Percentiles rank a stretch among this genome's conserved stretches.
Conservation (phyloP, 768 basidiomycete genomes). For the Lepiota venenata region DNA sequence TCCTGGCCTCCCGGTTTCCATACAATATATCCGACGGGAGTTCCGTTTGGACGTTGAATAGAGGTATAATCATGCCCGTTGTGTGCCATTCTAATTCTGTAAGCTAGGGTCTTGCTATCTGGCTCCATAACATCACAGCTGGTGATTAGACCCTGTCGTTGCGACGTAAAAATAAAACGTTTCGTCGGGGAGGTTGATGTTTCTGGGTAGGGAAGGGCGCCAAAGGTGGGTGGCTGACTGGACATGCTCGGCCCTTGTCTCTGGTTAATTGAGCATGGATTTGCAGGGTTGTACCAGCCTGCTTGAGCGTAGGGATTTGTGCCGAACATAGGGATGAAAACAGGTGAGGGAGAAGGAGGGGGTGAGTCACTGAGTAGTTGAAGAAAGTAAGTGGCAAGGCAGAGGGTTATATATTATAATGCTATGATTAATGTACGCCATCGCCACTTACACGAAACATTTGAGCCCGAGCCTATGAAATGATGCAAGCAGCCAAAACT, state of each 20-base stretch:
- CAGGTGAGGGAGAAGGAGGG: not conserved
- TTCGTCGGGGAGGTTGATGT: constrained; percentile 7
- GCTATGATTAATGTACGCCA: too few species aligned
- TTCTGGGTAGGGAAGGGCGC: constrained; percentile 21
- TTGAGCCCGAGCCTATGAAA: too few species aligned
- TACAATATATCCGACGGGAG: constrained; percentile 34
- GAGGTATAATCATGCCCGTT: constrained; percentile 32
- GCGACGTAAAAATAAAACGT: constrained; percentile 21
- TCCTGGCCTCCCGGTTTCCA: constrained; percentile 28
- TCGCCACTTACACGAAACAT: too few species aligned
- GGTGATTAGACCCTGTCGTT: constrained; percentile 37
- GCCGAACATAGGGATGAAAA: constrained; percentile 15
- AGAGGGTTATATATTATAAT: not conserved
- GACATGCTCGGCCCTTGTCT: constrained; percentile 13
- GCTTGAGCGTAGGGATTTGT: constrained; percentile 30
- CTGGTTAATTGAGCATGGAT: constrained; percentile 23
- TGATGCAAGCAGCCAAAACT: not conserved
- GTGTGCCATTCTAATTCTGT: constrained; percentile 32
- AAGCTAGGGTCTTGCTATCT: constrained; percentile 30
- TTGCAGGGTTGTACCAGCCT: constrained; percentile 28
- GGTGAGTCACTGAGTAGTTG: too few species aligned
- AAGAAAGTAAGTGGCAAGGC: too few species aligned
- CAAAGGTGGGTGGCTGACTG: constrained; percentile 20
- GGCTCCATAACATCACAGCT: constrained; percentile 44
- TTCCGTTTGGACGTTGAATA: constrained; percentile 33